Conservation (phyloP, 148 eudicot species). For the Rhododendron henanense region DNA sequence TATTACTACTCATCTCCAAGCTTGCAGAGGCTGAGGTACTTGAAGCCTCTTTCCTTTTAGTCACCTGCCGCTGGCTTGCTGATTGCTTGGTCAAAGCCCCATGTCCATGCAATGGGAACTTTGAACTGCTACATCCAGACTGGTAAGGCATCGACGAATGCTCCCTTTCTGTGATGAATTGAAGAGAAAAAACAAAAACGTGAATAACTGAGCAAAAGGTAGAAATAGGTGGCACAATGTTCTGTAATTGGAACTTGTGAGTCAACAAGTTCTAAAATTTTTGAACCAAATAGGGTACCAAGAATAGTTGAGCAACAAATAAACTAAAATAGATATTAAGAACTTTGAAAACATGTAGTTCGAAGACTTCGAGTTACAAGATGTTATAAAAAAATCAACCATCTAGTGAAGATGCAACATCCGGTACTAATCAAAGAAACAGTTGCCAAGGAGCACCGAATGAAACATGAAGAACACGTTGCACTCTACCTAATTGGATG, state of each 20-base stretch:
- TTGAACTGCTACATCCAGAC: constrained; percentile 75
- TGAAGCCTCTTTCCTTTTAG: constrained; percentile 37
- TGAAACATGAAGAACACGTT: neutral
- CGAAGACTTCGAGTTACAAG: neutral
- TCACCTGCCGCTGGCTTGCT: constrained; percentile 21
- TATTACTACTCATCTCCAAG: constrained; percentile 34
- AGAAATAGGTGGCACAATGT: neutral
- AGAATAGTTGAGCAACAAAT: neutral
- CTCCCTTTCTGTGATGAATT: constrained; percentile 29
- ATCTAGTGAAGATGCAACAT: neutral
- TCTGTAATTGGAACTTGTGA: neutral
- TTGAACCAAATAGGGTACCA: neutral
- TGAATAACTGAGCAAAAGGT: neutral
- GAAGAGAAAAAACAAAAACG: neutral
- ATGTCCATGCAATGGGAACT: constrained; percentile 49
- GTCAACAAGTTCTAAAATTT: neutral
- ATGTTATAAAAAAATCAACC: neutral
- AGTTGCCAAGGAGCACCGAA: neutral
- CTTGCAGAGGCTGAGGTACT: constrained; percentile 32
- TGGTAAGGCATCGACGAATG: constrained; percentile 27
- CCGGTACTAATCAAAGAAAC: neutral
- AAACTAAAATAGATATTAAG: neutral
- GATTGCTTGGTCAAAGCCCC: constrained; percentile 51
- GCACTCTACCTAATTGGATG: neutral
- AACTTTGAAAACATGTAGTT: neutral